Conservation (phyloP, 2,329 filamentous ascomycete species). For the Aspergillus ustus region DNA sequence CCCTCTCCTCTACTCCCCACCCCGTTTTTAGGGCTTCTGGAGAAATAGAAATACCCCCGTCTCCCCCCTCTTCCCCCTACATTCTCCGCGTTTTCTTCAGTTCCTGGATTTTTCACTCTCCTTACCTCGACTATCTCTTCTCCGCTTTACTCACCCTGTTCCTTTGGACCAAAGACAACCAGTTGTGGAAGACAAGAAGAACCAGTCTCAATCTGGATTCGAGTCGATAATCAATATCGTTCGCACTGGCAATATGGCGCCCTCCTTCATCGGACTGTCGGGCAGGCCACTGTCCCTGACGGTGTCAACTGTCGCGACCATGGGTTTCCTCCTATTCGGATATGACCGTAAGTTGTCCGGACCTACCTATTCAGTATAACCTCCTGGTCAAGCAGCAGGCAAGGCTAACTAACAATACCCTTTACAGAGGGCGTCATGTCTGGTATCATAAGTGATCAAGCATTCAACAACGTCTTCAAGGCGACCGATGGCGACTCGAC, state of each 20-base stretch:
- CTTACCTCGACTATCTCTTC: slow-evolving; percentile 15
- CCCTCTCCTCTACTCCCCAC: slow-evolving; percentile 25
- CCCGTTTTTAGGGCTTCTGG: slow-evolving; percentile 7
- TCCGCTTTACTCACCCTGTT: slow-evolving; percentile 2
- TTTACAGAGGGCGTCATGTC: slow-evolving; percentile 44
- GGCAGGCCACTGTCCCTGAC: slow-evolving; percentile 61
- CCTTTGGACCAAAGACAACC: neutral
- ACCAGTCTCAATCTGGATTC: neutral
- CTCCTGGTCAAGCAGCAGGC: too few species aligned
- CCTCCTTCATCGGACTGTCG: slow-evolving; percentile 62
- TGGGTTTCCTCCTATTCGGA: slow-evolving; percentile 65
- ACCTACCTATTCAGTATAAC: neutral
- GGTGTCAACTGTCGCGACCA: slow-evolving; percentile 67
- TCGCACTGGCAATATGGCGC: slow-evolving; percentile 49
- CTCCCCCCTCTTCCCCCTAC: slow-evolving; percentile 15
- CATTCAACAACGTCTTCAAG: slow-evolving; percentile 41
- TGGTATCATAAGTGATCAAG: slow-evolving; percentile 40
- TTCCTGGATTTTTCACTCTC: slow-evolving; percentile 22
- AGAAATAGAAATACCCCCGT: slow-evolving; percentile 36
- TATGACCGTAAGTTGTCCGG: slow-evolving; percentile 54
- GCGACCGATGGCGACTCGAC: slow-evolving; percentile 44
- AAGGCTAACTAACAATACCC: slow-evolving; percentile 6
- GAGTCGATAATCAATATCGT: neutral
- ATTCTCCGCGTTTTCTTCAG: slow-evolving; percentile 23
- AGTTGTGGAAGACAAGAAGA: neutral